Conservation (phyloP, 192 early-diverging fungal species). For the Gonapodya prolifera region DNA sequence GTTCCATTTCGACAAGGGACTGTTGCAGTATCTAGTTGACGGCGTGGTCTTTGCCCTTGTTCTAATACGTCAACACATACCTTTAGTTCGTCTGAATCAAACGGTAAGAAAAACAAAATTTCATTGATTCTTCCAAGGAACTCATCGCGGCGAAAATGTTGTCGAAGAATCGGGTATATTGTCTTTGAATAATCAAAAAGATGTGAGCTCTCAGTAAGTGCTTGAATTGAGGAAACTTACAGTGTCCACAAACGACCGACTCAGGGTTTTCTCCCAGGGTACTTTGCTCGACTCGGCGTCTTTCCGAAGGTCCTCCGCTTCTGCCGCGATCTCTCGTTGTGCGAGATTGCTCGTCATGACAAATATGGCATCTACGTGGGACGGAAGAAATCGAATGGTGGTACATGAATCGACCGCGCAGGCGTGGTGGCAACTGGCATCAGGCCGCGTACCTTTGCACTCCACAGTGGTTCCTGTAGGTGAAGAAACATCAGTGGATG, state of each 20-base stretch:
- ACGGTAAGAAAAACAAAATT: conserved; percentile 28
- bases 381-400: too few species aligned
- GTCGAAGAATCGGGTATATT: conserved; percentile 29
- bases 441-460: not conserved
- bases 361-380: conserved; percentile 33
- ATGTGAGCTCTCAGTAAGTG: not conserved
- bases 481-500: too few species aligned
- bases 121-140: conserved; percentile 32
- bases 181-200: not conserved
- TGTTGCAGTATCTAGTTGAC: too few species aligned
- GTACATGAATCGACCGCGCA: too few species aligned
- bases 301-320: conserved; percentile 23
- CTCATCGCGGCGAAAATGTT: conserved; percentile 27
- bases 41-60: too few species aligned
- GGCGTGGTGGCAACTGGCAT: too few species aligned
- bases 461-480: conserved; percentile 6
- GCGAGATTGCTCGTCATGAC: conserved; percentile 32
- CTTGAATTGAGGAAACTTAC: not conserved
- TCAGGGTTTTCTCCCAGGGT: conserved; percentile 15
- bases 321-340: conserved; percentile 30
- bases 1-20: conserved; percentile 16
- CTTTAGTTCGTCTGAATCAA: conserved; percentile 19
- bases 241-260: conserved; percentile 23
- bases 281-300: conserved; percentile 20
- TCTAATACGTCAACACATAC: not conserved